Base-by-base conservation (phyloP, 306 rosid genomes). In the Potentilla sterilis region DNA sequence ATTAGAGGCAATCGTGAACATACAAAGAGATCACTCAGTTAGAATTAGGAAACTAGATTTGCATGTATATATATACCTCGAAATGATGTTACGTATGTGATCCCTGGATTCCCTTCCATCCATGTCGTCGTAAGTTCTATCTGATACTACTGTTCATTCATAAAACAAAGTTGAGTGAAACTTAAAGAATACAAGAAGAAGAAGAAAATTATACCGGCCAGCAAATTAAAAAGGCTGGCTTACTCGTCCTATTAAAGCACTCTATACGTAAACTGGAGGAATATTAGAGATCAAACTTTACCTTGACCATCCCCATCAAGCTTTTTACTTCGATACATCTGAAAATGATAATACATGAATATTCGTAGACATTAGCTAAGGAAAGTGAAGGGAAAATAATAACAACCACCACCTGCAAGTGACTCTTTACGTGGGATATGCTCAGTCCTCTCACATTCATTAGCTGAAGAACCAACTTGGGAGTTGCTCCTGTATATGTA, bases 241-340 rank as follows among this genome's bases (percentile, higher is more conserved):
- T 18, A 51, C 10, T 51, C 22, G 1, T 51, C 8, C 16, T 51
- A 5, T 37, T 5, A 37, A 37, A 37, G 5, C 40, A 37, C 40
- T 37, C 40, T 37, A 37, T 37, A 37, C 5, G 6, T 22, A 57
- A 19, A 18, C 59, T 57, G 12, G 13, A 57, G 63, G 65, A 59
- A 22, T 59, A 13, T 28, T 38, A 38, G 38, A 54, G 52, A 40
- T 55, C 16, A 55, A 72, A 42, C 38, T 21, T 68, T 61, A 94
- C 98, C 98, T 91, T 88, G 97, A 64, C 97, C 98, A 44, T 81
- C 69, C 77, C 87, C 93, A 59, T 89, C 97, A 69, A 91, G 96
- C 83, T 91, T 93, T 87, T 91, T 93, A 88, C 93, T 93, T 70
- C 98, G 87, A 16, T 91, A 91, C 97, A 93, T 93, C 98, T 93